phyloP scores from a whole-genome alignment of 129 eudicot genomes.

The Arctium lappa region DNA sequence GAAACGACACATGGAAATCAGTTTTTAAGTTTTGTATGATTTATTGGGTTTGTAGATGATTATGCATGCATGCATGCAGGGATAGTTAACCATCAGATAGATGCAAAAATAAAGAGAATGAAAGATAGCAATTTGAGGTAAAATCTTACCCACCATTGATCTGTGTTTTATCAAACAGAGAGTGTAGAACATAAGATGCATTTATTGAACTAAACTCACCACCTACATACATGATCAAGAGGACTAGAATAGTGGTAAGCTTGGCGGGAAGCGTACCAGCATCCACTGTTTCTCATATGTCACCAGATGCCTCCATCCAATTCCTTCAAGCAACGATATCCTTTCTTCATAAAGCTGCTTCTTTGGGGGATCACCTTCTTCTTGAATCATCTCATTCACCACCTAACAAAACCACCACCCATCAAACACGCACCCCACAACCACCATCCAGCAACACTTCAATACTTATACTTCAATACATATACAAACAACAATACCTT shows the following conservation, averaged over 20 bases:
- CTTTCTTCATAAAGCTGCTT: constrained; percentile 76
- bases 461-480: neutral
- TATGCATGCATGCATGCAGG: too few relatives aligned
- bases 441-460: neutral
- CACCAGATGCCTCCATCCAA: constrained; percentile 79
- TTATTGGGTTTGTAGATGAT: neutral
- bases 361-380: constrained; percentile 70
- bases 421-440: neutral
- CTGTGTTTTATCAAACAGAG: neutral
- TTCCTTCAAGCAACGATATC: constrained; percentile 62
- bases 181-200: neutral
- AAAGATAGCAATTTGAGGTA: neutral
- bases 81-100: neutral
- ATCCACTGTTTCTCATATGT: constrained; percentile 87
- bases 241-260: constrained; percentile 66
- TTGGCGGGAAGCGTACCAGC: constrained; percentile 82
- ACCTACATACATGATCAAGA: neutral
- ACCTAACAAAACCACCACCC: constrained; percentile 34
- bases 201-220: neutral
- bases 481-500: constrained; percentile 42
- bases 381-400: constrained; percentile 67
- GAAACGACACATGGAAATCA: too few relatives aligned
- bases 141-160: neutral
- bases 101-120: neutral
- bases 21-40: neutral